A percentile compares a stretch with the other conserved stretches of the same genome.
These are phyloP conservation scores for Miamiensis avidus DNA, from an alignment of 169 alveolate genomes.

Conservation along the genomic window DNA sequence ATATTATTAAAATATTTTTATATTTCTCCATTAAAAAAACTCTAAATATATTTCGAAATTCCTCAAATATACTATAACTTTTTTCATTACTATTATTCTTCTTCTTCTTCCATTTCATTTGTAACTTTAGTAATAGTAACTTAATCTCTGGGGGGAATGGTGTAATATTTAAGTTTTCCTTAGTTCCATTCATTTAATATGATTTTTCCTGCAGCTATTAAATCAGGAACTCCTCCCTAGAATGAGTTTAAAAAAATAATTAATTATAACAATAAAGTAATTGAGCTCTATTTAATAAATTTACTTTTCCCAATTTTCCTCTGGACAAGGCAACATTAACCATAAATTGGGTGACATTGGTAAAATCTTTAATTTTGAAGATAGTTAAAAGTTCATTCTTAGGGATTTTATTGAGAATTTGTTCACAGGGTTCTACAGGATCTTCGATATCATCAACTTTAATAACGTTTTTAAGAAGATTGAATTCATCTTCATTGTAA, in stretches of 20 bases:
- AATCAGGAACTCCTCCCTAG: constrained; percentile 89
- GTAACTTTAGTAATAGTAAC: not conserved
- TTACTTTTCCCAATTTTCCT: constrained; percentile 75
- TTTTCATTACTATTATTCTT: not conserved
- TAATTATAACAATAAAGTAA: constrained; percentile 34
- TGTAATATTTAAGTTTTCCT: constrained; percentile 88
- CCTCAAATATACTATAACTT: no score
- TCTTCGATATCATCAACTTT: constrained; percentile 89
- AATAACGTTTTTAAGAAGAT: constrained; percentile 84
- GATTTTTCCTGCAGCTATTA: constrained; percentile 88
- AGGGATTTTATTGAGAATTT: constrained; percentile 75
- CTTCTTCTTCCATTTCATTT: not conserved
- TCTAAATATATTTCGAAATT: no score
- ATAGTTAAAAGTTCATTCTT: constrained; percentile 68
- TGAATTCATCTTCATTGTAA: constrained; percentile 76
- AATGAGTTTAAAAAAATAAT: constrained; percentile 48
- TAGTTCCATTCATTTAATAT: constrained; percentile 88
- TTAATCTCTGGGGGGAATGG: constrained; percentile 81
- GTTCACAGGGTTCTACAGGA: constrained; percentile 86
- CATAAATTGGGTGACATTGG: constrained; percentile 60
- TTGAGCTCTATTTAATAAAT: constrained; percentile 16
- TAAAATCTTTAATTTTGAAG: constrained; percentile 78
- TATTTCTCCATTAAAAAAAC: not conserved
- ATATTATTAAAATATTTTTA: no score
- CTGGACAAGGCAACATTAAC: constrained; percentile 68